Evolutionary conservation across 768 basidiomycete genomes (phyloP), one percentile per base, ranked within the genome.

Genomic region (Gloeopeniophorella convolvens): DNA sequence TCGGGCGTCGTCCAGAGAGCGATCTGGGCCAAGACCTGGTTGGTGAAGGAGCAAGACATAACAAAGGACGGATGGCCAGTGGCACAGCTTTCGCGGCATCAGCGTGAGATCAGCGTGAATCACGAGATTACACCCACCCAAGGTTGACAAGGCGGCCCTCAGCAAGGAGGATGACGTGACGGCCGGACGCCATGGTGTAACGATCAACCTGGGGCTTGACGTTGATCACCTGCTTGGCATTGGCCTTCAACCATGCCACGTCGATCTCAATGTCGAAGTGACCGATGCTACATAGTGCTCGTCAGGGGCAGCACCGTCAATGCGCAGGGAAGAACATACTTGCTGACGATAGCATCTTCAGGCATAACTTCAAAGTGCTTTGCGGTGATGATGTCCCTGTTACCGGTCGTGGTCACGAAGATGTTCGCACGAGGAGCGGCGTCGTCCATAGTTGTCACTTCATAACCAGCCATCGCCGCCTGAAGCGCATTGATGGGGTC

Each of bases 401-500:
- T 96, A 65, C 96, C 96, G 39, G 96, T 99, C 63, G 94, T 96
- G 61, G 96, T 98, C 55, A 99, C 92, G 61, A 99, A 96, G 65
- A 99, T 68, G 71, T 98, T 97, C 55, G 79, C 67, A 30, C 87
- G 83, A 51, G 80, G 76, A 37, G 95, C 96, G 57, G 90, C 92
- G 31, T 96, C 93, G 64, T 99, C 95, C 94, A 99, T 97, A 48
- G 94, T 97, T 51, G 85, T 86, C 52, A 99, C 95, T 70, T 99
- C 95, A 68, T 93, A 99, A 50, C 96, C 96, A 63, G 92, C 93
- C 96, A 99, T 99, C 48, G 94, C 95, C 60, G 96, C 96, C 70
- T 99, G 96, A 52, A 99, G 86, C 42, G 95, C 96, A 68, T 99
- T 99, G 84, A 99, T 99, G 57, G 96, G 96, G 72, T 99, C 96